Percentiles rank a stretch among this genome's conserved stretches.
These are phyloP conservation scores for Metschnikowia kunwiensis DNA, from an alignment of 805 yeast species.

Conservation along the genomic window DNA sequence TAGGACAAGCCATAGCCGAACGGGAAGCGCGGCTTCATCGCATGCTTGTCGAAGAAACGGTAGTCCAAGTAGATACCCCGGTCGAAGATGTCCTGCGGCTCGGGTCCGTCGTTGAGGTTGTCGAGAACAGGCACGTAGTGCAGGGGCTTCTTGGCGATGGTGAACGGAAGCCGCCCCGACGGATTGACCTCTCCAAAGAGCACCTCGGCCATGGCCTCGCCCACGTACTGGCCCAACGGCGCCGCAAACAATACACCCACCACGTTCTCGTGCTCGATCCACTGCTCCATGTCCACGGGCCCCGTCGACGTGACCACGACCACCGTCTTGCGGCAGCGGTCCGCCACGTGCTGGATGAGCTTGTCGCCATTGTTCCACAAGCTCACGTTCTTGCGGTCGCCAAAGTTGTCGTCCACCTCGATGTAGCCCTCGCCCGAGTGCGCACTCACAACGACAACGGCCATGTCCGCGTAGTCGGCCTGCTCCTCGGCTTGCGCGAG, in stretches of 20 bases:
- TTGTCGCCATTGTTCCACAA: slow-evolving; percentile 60
- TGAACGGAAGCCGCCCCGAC: slow-evolving; percentile 61
- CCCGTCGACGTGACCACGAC: slow-evolving; percentile 62
- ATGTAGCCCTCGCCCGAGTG: slow-evolving; percentile 59
- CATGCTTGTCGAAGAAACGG: slow-evolving; percentile 53
- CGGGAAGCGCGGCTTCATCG: slow-evolving; percentile 55
- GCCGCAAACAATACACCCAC: slow-evolving; percentile 55
- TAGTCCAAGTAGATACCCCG: slow-evolving; percentile 54
- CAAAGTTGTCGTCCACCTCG: slow-evolving; percentile 55
- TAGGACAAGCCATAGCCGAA: slow-evolving; percentile 64
- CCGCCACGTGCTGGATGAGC: slow-evolving; percentile 47
- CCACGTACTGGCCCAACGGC: slow-evolving; percentile 57
- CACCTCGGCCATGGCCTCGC: slow-evolving; percentile 55
- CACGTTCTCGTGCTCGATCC: slow-evolving; percentile 56
- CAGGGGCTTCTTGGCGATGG: slow-evolving; percentile 52
- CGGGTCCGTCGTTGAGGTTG: slow-evolving; percentile 24
- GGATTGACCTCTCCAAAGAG: slow-evolving; percentile 62
- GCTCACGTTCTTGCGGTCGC: slow-evolving; percentile 53
- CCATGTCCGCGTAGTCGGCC: slow-evolving; percentile 50
- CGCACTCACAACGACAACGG: slow-evolving; percentile 53
- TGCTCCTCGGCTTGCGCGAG: slow-evolving; percentile 41
- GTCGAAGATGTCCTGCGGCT: slow-evolving; percentile 45
- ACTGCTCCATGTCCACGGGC: slow-evolving; percentile 54
- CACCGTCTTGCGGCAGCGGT: slow-evolving; percentile 50
- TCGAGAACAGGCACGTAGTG: slow-evolving; percentile 47